A percentile compares a stretch with the other conserved stretches of the same genome.
These are phyloP conservation scores for Massarina eburnea DNA, from an alignment of 2,329 filamentous ascomycete genomes.

Conservation along the genomic window DNA sequence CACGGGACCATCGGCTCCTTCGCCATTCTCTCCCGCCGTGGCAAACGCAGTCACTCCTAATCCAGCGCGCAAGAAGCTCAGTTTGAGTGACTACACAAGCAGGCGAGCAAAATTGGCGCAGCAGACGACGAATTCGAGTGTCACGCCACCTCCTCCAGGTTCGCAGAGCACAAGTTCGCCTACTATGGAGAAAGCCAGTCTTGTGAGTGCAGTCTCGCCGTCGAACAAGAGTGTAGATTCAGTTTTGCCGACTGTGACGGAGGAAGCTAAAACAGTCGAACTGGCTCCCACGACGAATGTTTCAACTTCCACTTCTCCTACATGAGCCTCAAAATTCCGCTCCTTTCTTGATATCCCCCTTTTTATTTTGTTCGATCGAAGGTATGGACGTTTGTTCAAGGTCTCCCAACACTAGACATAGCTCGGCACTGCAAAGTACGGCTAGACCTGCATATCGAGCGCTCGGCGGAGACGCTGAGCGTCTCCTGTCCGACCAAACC, in stretches of 20 bases:
- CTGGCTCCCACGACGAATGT: constrained; percentile 11
- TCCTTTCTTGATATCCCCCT: constrained; percentile 7
- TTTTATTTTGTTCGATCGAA: neutral
- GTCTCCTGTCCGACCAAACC: constrained; percentile 7
- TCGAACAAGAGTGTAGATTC: constrained; percentile 28
- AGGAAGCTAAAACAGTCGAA: constrained; percentile 24
- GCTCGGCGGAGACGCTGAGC: constrained; percentile 24
- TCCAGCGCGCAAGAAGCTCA: constrained; percentile 53
- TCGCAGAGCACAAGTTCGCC: constrained; percentile 35
- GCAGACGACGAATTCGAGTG: constrained; percentile 23
- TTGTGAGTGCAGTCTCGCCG: constrained; percentile 32
- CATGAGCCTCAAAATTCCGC: constrained; percentile 21
- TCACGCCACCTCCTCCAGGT: constrained; percentile 23
- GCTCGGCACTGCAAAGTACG: too few species aligned
- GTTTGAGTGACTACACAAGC: constrained; percentile 54
- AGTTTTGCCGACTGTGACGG: constrained; percentile 27
- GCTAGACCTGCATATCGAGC: too few species aligned
- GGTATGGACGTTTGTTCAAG: constrained; percentile 6
- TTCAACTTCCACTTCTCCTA: constrained; percentile 12
- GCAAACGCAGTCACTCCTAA: constrained; percentile 45
- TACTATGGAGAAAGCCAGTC: constrained; percentile 33
- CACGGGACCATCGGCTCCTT: constrained; percentile 17
- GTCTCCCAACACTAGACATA: constrained; percentile 12
- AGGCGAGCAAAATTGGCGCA: constrained; percentile 44
- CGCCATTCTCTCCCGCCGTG: constrained; percentile 43